Base-by-base conservation (phyloP, 2,329 filamentous ascomycete species). In the Cladobotryum protrusum region DNA sequence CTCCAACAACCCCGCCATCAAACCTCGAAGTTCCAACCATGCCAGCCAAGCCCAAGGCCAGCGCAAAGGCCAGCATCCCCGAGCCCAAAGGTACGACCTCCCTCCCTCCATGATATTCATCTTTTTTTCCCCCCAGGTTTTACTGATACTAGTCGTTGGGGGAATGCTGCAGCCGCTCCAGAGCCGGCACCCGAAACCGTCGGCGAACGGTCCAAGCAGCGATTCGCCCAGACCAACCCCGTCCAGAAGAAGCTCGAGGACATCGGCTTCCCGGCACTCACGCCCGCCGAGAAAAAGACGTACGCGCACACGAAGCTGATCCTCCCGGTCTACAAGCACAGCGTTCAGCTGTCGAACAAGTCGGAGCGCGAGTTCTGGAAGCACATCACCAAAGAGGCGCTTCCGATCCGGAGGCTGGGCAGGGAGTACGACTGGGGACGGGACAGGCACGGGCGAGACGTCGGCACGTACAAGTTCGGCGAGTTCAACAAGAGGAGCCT, bases 321-420 rank as follows among this genome's bases (percentile, higher is more conserved):
- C 37, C 67, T 67, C 40, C 69, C 69, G 42, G 67, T 71, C 35
- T 67, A 66, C 41, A 61, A 67, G 52, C 65, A 61, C 45, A 59
- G 58, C 11, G 56, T 72, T 4, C 54, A 59, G 40, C 61, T 69
- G 33, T 67, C 64, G 53, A 64, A 70, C 62, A 79, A 79, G 63
- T 64, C 73, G 20, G 74, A 79, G 59, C 74, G 75, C 59, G 78
- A 82, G 57, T 74, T 78, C 60, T 83, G 79, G 79, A 78, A 78
- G 63, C 67, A 70, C 43, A 69, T 79, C 54, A 72, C 72, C 61
- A 79, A 81, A 56, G 70, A 75, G 43, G 71, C 65, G 49, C 67
- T 80, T 13, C 75, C 78, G 5, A 64, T 76, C 45, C 74, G 78
- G 35, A 66, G 67, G 20, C 65, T 75, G 15, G 61, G 64, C 18